Evolutionary conservation across 2,329 filamentous ascomycete species (phyloP), one percentile per base, ranked within the genome.

Genomic region (Fusarium algeriense): DNA sequence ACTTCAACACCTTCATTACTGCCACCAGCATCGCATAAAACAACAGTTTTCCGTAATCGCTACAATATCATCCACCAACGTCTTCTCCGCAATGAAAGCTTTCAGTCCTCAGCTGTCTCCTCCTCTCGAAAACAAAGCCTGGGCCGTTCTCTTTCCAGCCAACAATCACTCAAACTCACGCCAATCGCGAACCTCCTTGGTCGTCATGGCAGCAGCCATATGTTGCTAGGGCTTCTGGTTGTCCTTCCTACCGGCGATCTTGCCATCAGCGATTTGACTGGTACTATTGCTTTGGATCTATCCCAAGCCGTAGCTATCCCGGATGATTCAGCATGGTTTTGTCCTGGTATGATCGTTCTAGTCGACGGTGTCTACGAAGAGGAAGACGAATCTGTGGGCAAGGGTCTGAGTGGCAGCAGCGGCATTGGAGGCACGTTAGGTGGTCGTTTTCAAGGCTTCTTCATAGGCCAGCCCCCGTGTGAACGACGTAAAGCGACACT

Each of bases 291-390:
- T 5, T 85, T 99, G 3, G 94, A 98, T 73, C 83, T 98, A 14
- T 88, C 90, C 23, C 92, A 95, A 76, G 93, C 95, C 0, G 90
- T 91, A 26, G 90, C 92, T 17, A 91, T 98, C 60, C 95, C 95
- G 0, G 91, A 94, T 66, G 91, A 95, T 77, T 94, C 93, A 28
- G 92, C 93, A 7, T 99, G 94, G 92, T 98, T 98, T 78, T 90
- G 92, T 8, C 95, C 96, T 0, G 97, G 97, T 6, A 98, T 98
- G 94, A 93, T 99, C 50, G 93, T 98, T 6, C 87, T 99, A 0
- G 90, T 98, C 1, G 96, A 99, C 76, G 96, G 96, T 10, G 90
- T 95, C n/a, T 99, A 99, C 77, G 94, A 97, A 79, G 96, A 98
- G 79, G 94, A 97, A 75, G 93, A 94, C 67, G 88, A 91, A 69